Evolutionary conservation across 192 early-diverging fungal genomes (phyloP), one percentile per base, ranked within the genome.

Genomic region (Coemansia sp.): DNA sequence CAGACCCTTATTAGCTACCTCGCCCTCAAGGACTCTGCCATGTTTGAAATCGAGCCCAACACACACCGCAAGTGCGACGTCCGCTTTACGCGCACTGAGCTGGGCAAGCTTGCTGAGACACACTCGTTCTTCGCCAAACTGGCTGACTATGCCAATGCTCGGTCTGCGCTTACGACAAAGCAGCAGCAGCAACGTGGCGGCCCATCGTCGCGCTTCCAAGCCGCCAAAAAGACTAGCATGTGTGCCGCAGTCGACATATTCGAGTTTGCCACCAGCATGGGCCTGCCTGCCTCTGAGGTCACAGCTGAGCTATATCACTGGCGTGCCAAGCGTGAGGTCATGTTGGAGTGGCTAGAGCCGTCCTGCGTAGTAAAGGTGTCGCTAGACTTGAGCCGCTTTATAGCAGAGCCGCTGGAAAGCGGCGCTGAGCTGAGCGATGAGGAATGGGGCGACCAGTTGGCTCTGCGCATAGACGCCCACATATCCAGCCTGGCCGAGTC

Each of bases 1-100:
- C 78, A 73, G 52, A 80, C 78, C 3, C 70, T 80, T 4, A 62
- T 80, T n/a, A 71, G 58, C 60, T 80, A 76, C 37, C 78, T 80
- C 3, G 78, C 70, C 2, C 30, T 80, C 40, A 38, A 33, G 50
- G 78, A 80, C 30, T 70, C 78, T 0, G 68, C 28, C n/a, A 66
- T 74, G 66, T 39, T 73, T 10, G 60, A 32, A 23, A 11, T 62
- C 6, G 70, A 76, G 67, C 74, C 73, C 17, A 76, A 76, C 67
- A 63, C 70, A 11, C 68, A 80, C 16, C 78, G 78, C 60, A 72
- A 44, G 49, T 80, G 78, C 40, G 26, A 42, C 4, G 37, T 80
- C 10, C 66, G 78, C 44, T 72, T 71, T 37, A 69, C 64, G 21
- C 78, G 78, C 28, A 73, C 78, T 1, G 66, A 73, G 10, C 63